A percentile compares a stretch with the other conserved stretches of the same genome.
These are phyloP conservation scores for Coniella lustricola DNA, from an alignment of 2,329 filamentous ascomycete species.

Conservation along the genomic window DNA sequence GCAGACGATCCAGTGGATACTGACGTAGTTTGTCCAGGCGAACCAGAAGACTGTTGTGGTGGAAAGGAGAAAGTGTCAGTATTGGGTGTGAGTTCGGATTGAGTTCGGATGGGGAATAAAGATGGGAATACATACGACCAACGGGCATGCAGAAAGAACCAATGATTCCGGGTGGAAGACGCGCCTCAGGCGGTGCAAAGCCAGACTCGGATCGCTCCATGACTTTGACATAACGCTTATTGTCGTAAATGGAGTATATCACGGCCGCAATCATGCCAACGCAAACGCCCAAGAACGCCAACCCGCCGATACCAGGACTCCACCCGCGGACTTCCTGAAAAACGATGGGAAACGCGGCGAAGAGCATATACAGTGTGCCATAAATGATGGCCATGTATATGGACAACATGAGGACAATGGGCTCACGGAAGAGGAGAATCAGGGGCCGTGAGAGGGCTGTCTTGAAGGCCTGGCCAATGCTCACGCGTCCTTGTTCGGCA, in stretches of 20 bases:
- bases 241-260: constrained; percentile 43
- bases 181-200: constrained; percentile 55
- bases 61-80: neutral
- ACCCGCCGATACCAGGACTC: constrained; percentile 49
- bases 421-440: constrained; percentile 58
- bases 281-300: constrained; percentile 58
- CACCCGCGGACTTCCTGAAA: constrained; percentile 53
- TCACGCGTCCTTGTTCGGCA: constrained; percentile 33
- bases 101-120: too few species aligned
- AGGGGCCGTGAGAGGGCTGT: constrained; percentile 55
- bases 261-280: constrained; percentile 56
- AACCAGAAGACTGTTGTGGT: constrained; percentile 10
- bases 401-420: constrained; percentile 56
- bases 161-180: constrained; percentile 53
- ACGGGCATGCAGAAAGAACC: constrained; percentile 37
- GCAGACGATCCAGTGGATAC: constrained; percentile 29
- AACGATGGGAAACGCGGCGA: constrained; percentile 52
- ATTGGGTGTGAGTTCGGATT: too few species aligned
- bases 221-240: constrained; percentile 43
- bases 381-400: constrained; percentile 58
- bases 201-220: constrained; percentile 38
- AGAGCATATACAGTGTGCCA: constrained; percentile 48
- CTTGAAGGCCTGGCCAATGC: constrained; percentile 43
- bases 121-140: constrained; percentile 1
- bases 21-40: constrained; percentile 13